Conservation (phyloP, 179 eudicot species). For the Camellia oleifera region DNA sequence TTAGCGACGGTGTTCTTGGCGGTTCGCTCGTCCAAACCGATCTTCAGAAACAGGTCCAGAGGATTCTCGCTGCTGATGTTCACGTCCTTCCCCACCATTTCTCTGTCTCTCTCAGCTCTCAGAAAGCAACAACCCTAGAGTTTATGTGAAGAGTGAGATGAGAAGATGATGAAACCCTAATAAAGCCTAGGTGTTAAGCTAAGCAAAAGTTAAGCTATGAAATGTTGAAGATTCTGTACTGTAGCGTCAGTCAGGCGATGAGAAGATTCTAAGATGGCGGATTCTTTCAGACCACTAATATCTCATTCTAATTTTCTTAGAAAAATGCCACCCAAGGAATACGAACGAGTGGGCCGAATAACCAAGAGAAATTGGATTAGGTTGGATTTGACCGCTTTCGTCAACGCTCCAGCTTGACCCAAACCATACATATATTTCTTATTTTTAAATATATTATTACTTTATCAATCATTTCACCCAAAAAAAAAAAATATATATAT, state of each 20-base stretch:
- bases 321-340: background rate
- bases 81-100: slow-evolving; percentile 25
- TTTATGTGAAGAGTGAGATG: background rate
- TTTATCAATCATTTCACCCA: too few relatives aligned
- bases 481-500: too few relatives aligned
- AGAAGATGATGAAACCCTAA: background rate
- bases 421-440: background rate
- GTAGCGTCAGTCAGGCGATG: background rate
- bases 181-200: background rate
- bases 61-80: slow-evolving; percentile 15
- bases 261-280: background rate
- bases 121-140: background rate
- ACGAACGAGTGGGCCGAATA: background rate
- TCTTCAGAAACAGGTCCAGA: slow-evolving; percentile 58
- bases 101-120: background rate
- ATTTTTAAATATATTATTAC: too few relatives aligned
- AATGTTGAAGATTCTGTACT: background rate
- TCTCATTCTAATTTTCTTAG: background rate
- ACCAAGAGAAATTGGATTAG: background rate
- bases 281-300: background rate
- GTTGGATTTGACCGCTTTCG: background rate
- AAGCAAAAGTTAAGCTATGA: background rate
- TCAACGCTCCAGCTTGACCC: background rate
- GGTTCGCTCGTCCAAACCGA: slow-evolving; percentile 72
- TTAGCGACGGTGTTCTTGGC: slow-evolving; percentile 84